A percentile compares a stretch with the other conserved stretches of the same genome.
phyloP scores from a whole-genome alignment of 768 basidiomycete genomes.

The Amanita rubescens region DNA sequence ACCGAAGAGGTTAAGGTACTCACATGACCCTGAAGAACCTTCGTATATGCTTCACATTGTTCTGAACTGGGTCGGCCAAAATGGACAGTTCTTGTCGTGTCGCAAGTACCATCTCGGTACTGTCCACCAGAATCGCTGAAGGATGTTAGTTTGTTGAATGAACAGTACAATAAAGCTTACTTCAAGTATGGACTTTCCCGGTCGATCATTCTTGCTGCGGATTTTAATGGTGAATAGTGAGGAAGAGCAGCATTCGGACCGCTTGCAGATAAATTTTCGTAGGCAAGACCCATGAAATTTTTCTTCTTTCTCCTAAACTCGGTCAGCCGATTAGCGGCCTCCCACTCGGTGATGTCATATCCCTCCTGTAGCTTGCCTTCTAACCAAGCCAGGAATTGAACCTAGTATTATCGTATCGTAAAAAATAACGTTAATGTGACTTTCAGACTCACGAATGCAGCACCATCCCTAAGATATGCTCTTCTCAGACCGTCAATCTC shows the following conservation, averaged over 20 bases:
- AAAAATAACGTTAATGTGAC: slow-evolving; percentile 3
- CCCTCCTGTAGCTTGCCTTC: slow-evolving; percentile 71
- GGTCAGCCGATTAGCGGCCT: slow-evolving; percentile 78
- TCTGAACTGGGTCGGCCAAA: slow-evolving; percentile 85
- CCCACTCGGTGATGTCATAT: slow-evolving; percentile 86
- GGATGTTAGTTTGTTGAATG: slow-evolving; percentile 8
- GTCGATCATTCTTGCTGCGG: slow-evolving; percentile 65
- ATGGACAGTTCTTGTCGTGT: slow-evolving; percentile 76
- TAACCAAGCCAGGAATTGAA: slow-evolving; percentile 86
- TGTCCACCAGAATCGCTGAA: slow-evolving; percentile 87
- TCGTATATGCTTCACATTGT: slow-evolving; percentile 86
- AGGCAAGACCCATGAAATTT: slow-evolving; percentile 79
- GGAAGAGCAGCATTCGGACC: slow-evolving; percentile 92
- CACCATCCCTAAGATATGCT: slow-evolving; percentile 89
- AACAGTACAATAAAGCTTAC: slow-evolving; percentile 34
- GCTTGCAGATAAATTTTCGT: slow-evolving; percentile 83
- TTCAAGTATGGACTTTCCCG: slow-evolving; percentile 82
- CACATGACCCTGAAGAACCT: slow-evolving; percentile 95
- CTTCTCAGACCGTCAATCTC: slow-evolving; percentile 78
- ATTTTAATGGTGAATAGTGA: slow-evolving; percentile 79
- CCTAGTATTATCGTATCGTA: slow-evolving; percentile 27
- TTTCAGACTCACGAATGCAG: slow-evolving; percentile 56
- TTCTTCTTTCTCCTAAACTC: slow-evolving; percentile 66
- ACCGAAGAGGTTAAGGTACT: slow-evolving; percentile 23
- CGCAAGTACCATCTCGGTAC: slow-evolving; percentile 85